Conservation (phyloP, 1,139 yeast species). For the Lodderomyces beijingensis region DNA sequence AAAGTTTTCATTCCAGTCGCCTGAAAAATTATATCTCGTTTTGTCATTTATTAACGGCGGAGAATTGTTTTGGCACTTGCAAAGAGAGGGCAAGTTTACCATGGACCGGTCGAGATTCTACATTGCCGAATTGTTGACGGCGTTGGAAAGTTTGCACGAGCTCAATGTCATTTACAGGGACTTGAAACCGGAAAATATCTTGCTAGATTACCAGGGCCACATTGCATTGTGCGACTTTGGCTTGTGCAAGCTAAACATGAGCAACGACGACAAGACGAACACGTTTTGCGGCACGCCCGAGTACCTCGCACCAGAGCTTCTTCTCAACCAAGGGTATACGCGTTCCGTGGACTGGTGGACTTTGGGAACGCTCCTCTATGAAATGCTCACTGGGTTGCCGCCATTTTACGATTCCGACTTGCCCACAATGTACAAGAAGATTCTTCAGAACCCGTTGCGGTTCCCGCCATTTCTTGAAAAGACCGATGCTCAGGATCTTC, state of each 20-base stretch:
- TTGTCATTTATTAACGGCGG: constrained; percentile 96
- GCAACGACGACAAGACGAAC: constrained; percentile 78
- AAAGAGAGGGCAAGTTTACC: constrained; percentile 84
- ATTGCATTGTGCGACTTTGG: constrained; percentile 98
- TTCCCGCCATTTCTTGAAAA: constrained; percentile 85
- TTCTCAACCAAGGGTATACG: constrained; percentile 90
- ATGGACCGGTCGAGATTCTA: constrained; percentile 88
- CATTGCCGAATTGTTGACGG: constrained; percentile 88
- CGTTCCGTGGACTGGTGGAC: constrained; percentile 99
- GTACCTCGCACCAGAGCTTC: constrained; percentile 89
- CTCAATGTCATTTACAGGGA: constrained; percentile 92
- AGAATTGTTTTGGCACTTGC: constrained; percentile 91
- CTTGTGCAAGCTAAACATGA: constrained; percentile 90
- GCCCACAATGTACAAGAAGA: constrained; percentile 92
- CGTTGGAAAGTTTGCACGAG: constrained; percentile 86
- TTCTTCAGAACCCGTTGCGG: constrained; percentile 78
- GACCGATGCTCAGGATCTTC: constrained; percentile 79
- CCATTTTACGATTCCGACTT: constrained; percentile 95
- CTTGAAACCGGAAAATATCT: constrained; percentile 90
- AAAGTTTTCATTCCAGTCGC: constrained; percentile 93
- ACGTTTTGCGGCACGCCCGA: constrained; percentile 98
- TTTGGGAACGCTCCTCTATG: constrained; percentile 84
- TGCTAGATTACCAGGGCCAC: constrained; percentile 93
- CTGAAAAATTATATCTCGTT: constrained; percentile 86
- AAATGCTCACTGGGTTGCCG: constrained; percentile 95